Conservation (phyloP, 495 filamentous ascomycete genomes). For the Podospora tetraspora region DNA sequence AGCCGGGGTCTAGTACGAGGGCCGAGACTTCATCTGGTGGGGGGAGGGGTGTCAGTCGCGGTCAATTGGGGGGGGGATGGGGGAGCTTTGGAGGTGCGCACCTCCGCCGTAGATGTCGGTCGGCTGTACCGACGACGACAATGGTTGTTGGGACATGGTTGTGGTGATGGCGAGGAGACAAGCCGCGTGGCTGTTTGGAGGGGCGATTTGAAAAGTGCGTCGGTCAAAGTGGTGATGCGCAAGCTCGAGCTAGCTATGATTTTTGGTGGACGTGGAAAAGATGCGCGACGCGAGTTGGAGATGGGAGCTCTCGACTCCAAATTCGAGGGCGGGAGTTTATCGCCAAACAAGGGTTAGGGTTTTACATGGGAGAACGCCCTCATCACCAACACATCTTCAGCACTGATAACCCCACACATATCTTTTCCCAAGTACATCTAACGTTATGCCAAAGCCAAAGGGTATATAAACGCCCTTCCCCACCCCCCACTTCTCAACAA, state of each 20-base stretch:
- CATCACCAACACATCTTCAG: background rate
- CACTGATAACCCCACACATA: background rate
- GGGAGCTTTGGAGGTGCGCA: constrained; percentile 39
- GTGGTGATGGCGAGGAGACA: background rate
- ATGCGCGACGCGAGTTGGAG: constrained; percentile 16
- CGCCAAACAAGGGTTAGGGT: constrained; percentile 7
- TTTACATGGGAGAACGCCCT: background rate
- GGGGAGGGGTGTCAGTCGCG: constrained; percentile 5
- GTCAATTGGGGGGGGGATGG: constrained; percentile 8
- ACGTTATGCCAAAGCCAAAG: background rate
- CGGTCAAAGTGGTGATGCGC: background rate
- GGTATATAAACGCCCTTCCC: background rate
- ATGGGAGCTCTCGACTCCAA: constrained; percentile 18
- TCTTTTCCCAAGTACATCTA: background rate
- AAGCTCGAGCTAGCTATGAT: background rate
- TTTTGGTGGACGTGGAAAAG: background rate
- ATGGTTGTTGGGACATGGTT: constrained; percentile 32
- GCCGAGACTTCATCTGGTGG: constrained; percentile 89
- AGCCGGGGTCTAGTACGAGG: constrained; percentile 92
- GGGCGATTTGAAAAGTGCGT: background rate
- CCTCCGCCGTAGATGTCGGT: constrained; percentile 78
- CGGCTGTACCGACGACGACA: constrained; percentile 43
- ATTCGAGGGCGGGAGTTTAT: constrained; percentile 11
- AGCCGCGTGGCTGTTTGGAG: background rate
- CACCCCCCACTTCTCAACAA: background rate